Evolutionary conservation across 2,329 filamentous ascomycete genomes (phyloP).

Genomic region (Diaporthe vexans): DNA sequence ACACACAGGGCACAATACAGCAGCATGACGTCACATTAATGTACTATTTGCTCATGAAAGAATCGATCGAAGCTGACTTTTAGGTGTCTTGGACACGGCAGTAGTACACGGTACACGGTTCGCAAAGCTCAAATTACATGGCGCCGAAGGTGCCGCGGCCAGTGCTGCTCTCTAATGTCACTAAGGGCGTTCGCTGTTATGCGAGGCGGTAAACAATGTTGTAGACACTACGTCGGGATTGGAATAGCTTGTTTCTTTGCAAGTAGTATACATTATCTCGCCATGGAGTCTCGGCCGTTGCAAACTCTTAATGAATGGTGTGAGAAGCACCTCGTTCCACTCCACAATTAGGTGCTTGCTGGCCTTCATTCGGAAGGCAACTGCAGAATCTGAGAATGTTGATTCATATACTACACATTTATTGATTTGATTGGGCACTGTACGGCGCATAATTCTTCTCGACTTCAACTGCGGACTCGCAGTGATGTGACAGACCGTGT

Average conservation of each 20-base stretch:
- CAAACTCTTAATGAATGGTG: neutral
- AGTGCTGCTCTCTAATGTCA: too few species aligned
- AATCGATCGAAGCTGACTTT: conserved; percentile 4
- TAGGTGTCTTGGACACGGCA: neutral
- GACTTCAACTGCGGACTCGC: neutral
- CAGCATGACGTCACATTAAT: conserved; percentile 7
- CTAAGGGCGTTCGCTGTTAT: too few species aligned
- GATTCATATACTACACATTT: too few species aligned
- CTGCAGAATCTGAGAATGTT: neutral
- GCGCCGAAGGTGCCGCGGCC: neutral
- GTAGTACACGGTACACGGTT: neutral
- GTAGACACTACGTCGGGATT: neutral
- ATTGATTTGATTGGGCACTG: too few species aligned
- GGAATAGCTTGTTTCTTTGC: neutral
- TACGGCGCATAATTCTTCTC: neutral
- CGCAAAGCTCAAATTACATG: neutral
- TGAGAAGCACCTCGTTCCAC: too few species aligned
- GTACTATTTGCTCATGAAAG: neutral
- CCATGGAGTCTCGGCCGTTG: too few species aligned
- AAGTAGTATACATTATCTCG: neutral
- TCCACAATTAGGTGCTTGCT: neutral
- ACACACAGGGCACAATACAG: neutral
- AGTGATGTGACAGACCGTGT: neutral
- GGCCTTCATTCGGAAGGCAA: neutral
- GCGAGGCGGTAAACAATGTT: too few species aligned